phyloP scores from a whole-genome alignment of 2,329 filamentous ascomycete species.

The Helotiales sp. region DNA sequence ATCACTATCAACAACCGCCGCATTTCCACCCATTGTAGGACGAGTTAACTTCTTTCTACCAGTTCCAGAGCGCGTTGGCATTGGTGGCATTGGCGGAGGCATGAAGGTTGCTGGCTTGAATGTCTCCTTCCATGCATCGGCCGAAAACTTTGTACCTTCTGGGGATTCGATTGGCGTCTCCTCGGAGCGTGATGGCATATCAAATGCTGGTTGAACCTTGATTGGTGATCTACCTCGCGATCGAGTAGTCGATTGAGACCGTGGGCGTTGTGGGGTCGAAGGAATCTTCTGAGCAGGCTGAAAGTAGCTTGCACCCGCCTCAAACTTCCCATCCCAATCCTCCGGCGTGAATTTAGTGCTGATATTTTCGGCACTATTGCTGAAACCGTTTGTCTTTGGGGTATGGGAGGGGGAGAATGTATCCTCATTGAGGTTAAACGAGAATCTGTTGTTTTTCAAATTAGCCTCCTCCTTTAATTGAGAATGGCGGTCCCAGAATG shows the following conservation, averaged over 20 bases:
- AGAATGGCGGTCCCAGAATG: background rate
- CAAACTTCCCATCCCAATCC: slow-evolving; percentile 41
- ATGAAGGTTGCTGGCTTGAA: slow-evolving; percentile 36
- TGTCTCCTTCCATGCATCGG: slow-evolving; percentile 32
- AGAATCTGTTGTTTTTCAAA: slow-evolving; percentile 48
- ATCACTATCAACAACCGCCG: slow-evolving; percentile 30
- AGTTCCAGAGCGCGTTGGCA: slow-evolving; percentile 23
- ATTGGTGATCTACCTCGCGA: slow-evolving; percentile 33
- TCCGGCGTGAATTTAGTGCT: slow-evolving; percentile 59
- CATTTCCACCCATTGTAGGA: slow-evolving; percentile 31
- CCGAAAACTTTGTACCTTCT: slow-evolving; percentile 32
- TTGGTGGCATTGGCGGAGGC: slow-evolving; percentile 20
- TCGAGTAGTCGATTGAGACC: slow-evolving; percentile 29
- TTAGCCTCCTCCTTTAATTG: slow-evolving; percentile 25
- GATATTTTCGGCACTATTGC: slow-evolving; percentile 58
- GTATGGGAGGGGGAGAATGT: slow-evolving; percentile 39
- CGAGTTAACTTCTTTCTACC: slow-evolving; percentile 11
- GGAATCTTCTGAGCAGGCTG: slow-evolving; percentile 25
- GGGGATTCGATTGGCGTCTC: slow-evolving; percentile 29
- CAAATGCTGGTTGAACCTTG: slow-evolving; percentile 27
- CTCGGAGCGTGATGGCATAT: slow-evolving; percentile 5
- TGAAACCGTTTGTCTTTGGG: slow-evolving; percentile 43
- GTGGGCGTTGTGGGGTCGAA: slow-evolving; percentile 15
- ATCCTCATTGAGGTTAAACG: slow-evolving; percentile 46
- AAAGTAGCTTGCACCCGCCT: slow-evolving; percentile 34